A percentile compares a stretch with the other conserved stretches of the same genome.
These are phyloP conservation scores for Vaccinium vitisidaea DNA, from an alignment of 148 eudicot species.

Conservation along the genomic window DNA sequence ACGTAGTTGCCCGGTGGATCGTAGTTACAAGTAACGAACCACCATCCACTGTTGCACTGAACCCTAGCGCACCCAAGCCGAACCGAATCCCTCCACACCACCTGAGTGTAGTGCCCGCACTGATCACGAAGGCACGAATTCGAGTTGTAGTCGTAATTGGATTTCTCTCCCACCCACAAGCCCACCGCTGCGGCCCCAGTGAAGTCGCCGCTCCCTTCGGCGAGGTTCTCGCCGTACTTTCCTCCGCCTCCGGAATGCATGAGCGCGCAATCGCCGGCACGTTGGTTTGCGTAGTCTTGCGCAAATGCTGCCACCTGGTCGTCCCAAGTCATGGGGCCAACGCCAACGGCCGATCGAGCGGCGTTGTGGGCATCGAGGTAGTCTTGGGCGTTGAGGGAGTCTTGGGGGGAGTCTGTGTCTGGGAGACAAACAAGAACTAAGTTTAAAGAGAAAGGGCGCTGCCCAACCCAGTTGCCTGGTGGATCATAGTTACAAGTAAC, in stretches of 20 bases:
- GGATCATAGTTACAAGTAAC: constrained; percentile 25
- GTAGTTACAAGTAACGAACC: constrained; percentile 22
- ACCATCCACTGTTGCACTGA: constrained; percentile 12
- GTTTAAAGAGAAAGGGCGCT: too few species aligned
- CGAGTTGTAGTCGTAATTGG: constrained; percentile 9
- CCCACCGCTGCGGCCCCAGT: constrained; percentile 15
- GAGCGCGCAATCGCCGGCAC: constrained; percentile 15
- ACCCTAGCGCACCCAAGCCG: constrained; percentile 24
- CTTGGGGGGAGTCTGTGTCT: too few species aligned
- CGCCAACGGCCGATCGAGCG: too few species aligned
- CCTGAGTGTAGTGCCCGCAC: constrained; percentile 27
- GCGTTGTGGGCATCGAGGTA: too few species aligned
- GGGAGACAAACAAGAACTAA: too few species aligned
- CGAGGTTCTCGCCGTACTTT: constrained; percentile 38
- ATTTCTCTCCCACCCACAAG: constrained; percentile 27
- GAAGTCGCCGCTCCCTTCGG: constrained; percentile 20
- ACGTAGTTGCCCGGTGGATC: constrained; percentile 19
- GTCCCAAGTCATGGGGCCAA: too few species aligned
- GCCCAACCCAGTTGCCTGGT: constrained; percentile 7
- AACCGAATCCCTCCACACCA: constrained; percentile 24
- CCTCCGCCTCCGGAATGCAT: constrained; percentile 11
- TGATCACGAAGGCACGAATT: constrained; percentile 14
- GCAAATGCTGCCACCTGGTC: constrained; percentile 22
- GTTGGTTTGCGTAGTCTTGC: constrained; percentile 13
- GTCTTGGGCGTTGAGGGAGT: too few species aligned